Evolutionary conservation across 306 rosid species (phyloP), one percentile per base, ranked within the genome.

Genomic region (Myrica gale): DNA sequence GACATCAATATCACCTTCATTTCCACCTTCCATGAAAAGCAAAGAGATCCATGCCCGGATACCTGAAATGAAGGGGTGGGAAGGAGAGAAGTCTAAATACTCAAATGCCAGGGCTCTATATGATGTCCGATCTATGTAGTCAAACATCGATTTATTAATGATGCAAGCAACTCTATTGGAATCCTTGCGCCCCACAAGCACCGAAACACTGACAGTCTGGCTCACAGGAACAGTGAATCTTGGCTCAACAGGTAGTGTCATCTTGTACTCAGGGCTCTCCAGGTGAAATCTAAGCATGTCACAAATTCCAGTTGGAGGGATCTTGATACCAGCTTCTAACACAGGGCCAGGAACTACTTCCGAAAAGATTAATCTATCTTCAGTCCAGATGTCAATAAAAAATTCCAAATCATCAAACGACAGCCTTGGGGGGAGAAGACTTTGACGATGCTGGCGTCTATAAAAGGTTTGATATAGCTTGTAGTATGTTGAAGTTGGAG

Each of bases 11-110:
- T 68, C 77, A 74, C 84, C 92, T 68, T 89, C 97, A 71, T 71
- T 76, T 88, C 84, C 89, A 53, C 82, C 87, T 46, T 92, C 98
- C 92, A 79, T 79, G 87, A 96, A 96, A 70, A 96, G 96, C 91
- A 96, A 73, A 21, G 99, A 96, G 68, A 96, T 73, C 99, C 98
- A 92, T 63, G 90, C 98, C 50, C 99, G 89, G 76, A 89, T 87
- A 70, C 91, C 92, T 9, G 93, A 79, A 76, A 87, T 51, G 78
- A 92, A 92, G 0, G 97, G 97, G 84, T 92, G 74, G 74, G 17
- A 72, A 65, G 96, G 97, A 39, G 98, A 86, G 76, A 96, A 84
- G 83, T 92, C 93, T 26, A 95, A 87, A 84, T 88, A 95, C 80
- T 95, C 99, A 83, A 88, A 90, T 11, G 93, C 97, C 91, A 90